Conservation (phyloP, 345 rosid species). For the Linum lewisii region DNA sequence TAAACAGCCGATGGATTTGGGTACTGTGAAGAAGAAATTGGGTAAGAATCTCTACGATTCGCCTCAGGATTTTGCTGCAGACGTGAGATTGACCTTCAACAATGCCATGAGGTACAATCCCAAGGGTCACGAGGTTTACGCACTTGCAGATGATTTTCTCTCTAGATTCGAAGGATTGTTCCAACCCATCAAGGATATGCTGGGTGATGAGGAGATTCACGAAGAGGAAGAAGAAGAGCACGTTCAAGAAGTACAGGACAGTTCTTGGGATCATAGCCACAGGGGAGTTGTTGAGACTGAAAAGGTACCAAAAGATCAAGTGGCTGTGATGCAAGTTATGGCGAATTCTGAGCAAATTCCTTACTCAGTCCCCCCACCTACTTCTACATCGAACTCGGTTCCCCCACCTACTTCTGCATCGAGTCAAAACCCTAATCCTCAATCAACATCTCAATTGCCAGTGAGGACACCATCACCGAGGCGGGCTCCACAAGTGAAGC, state of each 20-base stretch:
- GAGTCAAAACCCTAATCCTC: slow-evolving; percentile 15
- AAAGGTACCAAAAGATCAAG: slow-evolving; percentile 9
- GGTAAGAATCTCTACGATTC: slow-evolving; percentile 16
- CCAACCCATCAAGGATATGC: slow-evolving; percentile 15
- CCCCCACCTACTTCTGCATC: slow-evolving; percentile 10
- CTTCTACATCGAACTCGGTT: slow-evolving; percentile 2
- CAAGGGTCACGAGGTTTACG: slow-evolving; percentile 29
- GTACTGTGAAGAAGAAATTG: slow-evolving; percentile 33
- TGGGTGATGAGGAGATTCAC: slow-evolving; percentile 14
- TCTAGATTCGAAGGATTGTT: slow-evolving; percentile 26
- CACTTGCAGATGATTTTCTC: slow-evolving; percentile 30
- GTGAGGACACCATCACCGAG: slow-evolving; percentile 29
- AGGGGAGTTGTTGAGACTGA: not conserved
- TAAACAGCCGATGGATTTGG: slow-evolving; percentile 54
- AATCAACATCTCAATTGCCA: slow-evolving; percentile 24
- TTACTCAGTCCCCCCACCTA: slow-evolving; percentile 8
- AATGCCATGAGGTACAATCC: slow-evolving; percentile 49
- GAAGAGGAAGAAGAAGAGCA: slow-evolving; percentile 16
- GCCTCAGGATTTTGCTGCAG: slow-evolving; percentile 34
- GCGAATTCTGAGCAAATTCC: slow-evolving; percentile 23
- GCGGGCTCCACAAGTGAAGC: slow-evolving; percentile 22
- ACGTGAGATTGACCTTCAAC: slow-evolving; percentile 47
- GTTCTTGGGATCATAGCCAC: not conserved
- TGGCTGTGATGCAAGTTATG: slow-evolving; percentile 12
- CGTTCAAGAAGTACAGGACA: slow-evolving; percentile 20